Conservation (phyloP, 306 rosid species). For the Calophaca sinica region DNA sequence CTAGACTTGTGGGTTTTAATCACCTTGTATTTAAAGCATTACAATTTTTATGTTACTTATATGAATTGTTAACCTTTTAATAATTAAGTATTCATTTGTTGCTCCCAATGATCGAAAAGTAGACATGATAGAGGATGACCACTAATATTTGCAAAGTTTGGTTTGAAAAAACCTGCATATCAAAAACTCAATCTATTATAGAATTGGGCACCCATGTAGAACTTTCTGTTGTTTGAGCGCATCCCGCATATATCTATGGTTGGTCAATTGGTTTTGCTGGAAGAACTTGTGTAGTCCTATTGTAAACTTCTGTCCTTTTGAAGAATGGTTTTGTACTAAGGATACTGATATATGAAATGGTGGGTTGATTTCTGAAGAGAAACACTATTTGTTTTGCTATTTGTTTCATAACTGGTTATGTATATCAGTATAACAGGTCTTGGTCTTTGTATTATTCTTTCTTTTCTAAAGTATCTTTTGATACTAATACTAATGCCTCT, state of each 20-base stretch:
- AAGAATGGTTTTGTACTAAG: slow-evolving; percentile 13
- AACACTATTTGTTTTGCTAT: too few species aligned
- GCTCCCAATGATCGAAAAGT: background rate
- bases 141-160: background rate
- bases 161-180: background rate
- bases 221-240: background rate
- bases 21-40: background rate
- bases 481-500: too few species aligned
- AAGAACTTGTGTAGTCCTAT: background rate
- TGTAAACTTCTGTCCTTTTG: background rate
- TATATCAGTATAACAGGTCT: background rate
- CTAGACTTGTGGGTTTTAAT: slow-evolving; percentile 7
- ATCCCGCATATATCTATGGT: background rate
- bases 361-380: background rate
- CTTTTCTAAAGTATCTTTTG: background rate
- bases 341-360: background rate
- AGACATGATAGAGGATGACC: slow-evolving; percentile 2
- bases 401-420: background rate
- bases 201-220: background rate
- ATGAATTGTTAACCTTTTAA: background rate
- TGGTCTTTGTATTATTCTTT: background rate
- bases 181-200: background rate
- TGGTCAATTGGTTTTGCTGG: background rate
- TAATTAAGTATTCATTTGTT: background rate
- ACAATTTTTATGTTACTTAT: background rate